Percentiles rank a stretch among this genome's conserved stretches.
Evolutionary conservation across 2,329 filamentous ascomycete genomes (phyloP).

Genomic region (Colletotrichum tofieldiae): DNA sequence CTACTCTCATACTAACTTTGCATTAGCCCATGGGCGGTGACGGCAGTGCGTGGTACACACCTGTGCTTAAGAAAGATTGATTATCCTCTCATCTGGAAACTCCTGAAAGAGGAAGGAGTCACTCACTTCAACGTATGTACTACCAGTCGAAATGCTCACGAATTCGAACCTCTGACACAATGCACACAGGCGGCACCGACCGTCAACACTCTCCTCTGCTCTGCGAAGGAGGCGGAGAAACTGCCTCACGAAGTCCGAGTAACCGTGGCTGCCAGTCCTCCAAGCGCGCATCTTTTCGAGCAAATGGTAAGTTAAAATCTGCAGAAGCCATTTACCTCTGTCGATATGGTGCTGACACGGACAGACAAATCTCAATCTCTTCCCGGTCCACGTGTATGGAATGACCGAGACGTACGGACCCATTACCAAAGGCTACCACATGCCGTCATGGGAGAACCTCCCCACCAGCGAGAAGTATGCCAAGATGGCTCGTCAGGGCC

Average conservation of each 20-base stretch:
- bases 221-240: slow-evolving; percentile 79
- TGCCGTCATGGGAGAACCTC: slow-evolving; percentile 87
- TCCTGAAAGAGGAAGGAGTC: slow-evolving; percentile 88
- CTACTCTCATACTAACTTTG: background rate
- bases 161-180: background rate
- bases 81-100: slow-evolving; percentile 91
- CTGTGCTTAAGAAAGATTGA: slow-evolving; percentile 96
- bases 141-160: slow-evolving; percentile 65
- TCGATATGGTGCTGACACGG: slow-evolving; percentile 13
- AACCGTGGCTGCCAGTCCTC: slow-evolving; percentile 93
- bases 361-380: slow-evolving; percentile 78
- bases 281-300: slow-evolving; percentile 91
- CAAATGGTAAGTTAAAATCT: slow-evolving; percentile 77
- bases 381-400: slow-evolving; percentile 95
- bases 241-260: slow-evolving; percentile 83
- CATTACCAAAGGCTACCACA: slow-evolving; percentile 92
- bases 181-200: slow-evolving; percentile 61
- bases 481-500: slow-evolving; percentile 94
- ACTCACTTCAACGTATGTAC: slow-evolving; percentile 98
- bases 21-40: slow-evolving; percentile 83
- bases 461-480: slow-evolving; percentile 84
- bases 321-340: background rate
- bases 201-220: slow-evolving; percentile 94
- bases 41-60: slow-evolving; percentile 81
- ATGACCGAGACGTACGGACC: slow-evolving; percentile 92